Evolutionary conservation across 2,329 filamentous ascomycete species (phyloP).

Genomic region (Aspergillus ochraceus): DNA sequence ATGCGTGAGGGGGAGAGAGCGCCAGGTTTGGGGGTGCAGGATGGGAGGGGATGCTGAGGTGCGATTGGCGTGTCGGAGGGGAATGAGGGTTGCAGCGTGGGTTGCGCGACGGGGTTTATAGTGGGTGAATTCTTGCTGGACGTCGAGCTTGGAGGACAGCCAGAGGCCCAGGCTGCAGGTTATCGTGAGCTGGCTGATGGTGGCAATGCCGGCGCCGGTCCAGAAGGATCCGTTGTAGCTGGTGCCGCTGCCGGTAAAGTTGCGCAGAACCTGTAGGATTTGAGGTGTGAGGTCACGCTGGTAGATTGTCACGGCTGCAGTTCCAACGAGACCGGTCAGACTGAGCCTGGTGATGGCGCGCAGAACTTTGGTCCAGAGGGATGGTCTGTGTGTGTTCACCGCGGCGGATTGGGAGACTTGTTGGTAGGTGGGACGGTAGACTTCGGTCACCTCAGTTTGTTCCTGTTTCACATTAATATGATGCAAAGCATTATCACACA

Average conservation of each 20-base stretch:
- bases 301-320: conserved; percentile 4
- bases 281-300: conserved; percentile 1
- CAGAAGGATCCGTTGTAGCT: conserved; percentile 15
- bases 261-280: not conserved
- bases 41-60: conserved; percentile 26
- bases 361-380: not conserved
- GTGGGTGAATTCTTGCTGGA: conserved; percentile 26
- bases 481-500: too few relatives aligned
- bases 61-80: conserved; percentile 21
- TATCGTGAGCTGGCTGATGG: conserved; percentile 18
- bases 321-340: conserved; percentile 7
- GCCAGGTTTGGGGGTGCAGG: conserved; percentile 41
- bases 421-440: conserved; percentile 22
- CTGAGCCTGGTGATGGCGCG: conserved; percentile 5
- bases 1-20: conserved; percentile 45
- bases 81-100: conserved; percentile 29
- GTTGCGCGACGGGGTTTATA: conserved; percentile 43
- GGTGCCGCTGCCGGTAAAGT: not conserved
- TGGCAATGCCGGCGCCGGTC: conserved; percentile 22
- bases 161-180: conserved; percentile 18
- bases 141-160: conserved; percentile 21
- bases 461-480: conserved; percentile 3
- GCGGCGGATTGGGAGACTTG: conserved; percentile 22
- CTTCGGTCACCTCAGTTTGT: conserved; percentile 19
- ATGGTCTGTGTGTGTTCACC: conserved; percentile 12